phyloP scores from a whole-genome alignment of 1,284 basidiomycete species.

The Boletus semigastroideus region DNA sequence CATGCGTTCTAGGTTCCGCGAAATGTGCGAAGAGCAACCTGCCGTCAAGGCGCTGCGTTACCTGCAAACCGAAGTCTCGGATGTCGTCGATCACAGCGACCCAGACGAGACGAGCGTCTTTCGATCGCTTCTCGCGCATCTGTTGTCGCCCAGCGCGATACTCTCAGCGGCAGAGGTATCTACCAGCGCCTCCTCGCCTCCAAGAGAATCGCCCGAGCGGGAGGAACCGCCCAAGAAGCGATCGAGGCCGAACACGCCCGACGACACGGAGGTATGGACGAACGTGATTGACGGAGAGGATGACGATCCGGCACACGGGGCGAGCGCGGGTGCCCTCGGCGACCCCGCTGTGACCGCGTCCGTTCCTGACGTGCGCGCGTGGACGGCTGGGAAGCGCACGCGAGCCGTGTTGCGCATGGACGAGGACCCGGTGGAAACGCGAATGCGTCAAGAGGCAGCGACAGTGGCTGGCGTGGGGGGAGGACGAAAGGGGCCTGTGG shows the following conservation, averaged over 20 bases:
- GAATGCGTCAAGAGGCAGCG: background rate
- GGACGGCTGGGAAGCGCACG: slow-evolving; percentile 16
- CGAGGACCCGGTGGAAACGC: slow-evolving; percentile 39
- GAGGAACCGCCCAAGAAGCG: slow-evolving; percentile 38
- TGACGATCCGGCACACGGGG: slow-evolving; percentile 4
- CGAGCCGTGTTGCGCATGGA: slow-evolving; percentile 31
- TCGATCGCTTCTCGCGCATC: slow-evolving; percentile 63
- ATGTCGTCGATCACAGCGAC: slow-evolving; percentile 67
- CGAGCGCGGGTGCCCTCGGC: too few relatives aligned
- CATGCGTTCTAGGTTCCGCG: slow-evolving; percentile 57
- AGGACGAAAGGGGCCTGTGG: too few relatives aligned
- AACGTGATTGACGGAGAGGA: slow-evolving; percentile 32
- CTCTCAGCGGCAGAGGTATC: background rate
- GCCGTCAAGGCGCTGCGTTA: slow-evolving; percentile 69
- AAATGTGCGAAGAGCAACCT: slow-evolving; percentile 68
- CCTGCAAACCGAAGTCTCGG: slow-evolving; percentile 65
- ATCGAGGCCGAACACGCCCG: slow-evolving; percentile 38
- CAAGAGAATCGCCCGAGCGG: background rate
- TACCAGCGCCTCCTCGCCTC: too few relatives aligned
- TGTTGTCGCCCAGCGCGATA: slow-evolving; percentile 40
- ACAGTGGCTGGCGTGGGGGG: too few relatives aligned
- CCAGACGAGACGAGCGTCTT: slow-evolving; percentile 61
- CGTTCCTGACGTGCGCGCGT: background rate
- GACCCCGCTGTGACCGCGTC: too few relatives aligned
- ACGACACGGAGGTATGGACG: slow-evolving; percentile 27